phyloP scores from a whole-genome alignment of 2,329 filamentous ascomycete genomes.

The Lachnellula occidentalis region DNA sequence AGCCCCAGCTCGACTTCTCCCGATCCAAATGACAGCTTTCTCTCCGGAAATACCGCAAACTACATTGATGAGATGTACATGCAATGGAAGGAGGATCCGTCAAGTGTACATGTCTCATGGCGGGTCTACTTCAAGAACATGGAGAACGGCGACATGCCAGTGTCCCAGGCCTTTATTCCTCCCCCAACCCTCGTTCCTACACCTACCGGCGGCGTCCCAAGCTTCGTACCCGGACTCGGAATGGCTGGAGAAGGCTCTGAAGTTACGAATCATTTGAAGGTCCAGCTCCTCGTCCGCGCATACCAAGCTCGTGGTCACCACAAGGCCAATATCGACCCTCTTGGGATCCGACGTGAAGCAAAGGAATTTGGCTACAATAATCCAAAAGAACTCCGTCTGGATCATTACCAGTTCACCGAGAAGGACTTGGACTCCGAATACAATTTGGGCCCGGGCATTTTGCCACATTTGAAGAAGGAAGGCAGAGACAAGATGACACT shows the following conservation, averaged over 20 bases:
- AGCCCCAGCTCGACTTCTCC: conserved; percentile 43
- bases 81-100: conserved; percentile 90
- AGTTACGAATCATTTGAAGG: conserved; percentile 94
- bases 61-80: conserved; percentile 99
- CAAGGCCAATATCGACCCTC: conserved; percentile 95
- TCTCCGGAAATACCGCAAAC: conserved; percentile 94
- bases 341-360: conserved; percentile 84
- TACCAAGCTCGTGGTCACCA: conserved; percentile 98
- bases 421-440: conserved; percentile 92
- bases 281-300: conserved; percentile 91
- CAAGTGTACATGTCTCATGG: conserved; percentile 96
- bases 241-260: conserved; percentile 67
- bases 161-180: conserved; percentile 93
- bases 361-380: conserved; percentile 79
- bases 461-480: conserved; percentile 88
- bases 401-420: conserved; percentile 93
- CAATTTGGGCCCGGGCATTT: conserved; percentile 84
- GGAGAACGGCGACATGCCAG: conserved; percentile 96
- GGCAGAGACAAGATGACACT: conserved; percentile 93
- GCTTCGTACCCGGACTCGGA: conserved; percentile 64
- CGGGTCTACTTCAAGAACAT: conserved; percentile 99
- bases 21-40: conserved; percentile 91
- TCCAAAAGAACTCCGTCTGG: conserved; percentile 87
- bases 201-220: conserved; percentile 71
- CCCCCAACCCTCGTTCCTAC: conserved; percentile 86